Evolutionary conservation across 2,329 filamentous ascomycete genomes (phyloP), one percentile per base, ranked within the genome.

Genomic region (Coniella vitis): DNA sequence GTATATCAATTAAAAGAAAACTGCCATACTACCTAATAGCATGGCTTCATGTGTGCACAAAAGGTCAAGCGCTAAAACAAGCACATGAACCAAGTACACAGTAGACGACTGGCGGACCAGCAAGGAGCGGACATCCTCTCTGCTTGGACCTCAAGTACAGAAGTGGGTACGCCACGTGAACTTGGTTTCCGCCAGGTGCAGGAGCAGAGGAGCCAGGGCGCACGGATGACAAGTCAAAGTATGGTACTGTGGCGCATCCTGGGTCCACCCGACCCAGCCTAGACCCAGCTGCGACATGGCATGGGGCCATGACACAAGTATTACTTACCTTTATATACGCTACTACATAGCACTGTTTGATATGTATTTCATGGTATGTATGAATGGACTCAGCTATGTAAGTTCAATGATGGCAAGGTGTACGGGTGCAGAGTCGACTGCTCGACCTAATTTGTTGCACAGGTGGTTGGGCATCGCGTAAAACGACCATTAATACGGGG

Each of bases 121-220:
- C n/a, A n/a, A 51, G 45, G 51, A 48, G 40, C 38, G 20, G 37
- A n/a, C n/a, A 29, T 10, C 25, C 10, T 29, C 25, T 29, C 10
- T 29, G 25, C 38, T 47, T 35, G 38, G 29, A 40, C 48, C 48
- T 48, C 51, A 53, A 38, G 47, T 53, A 29, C 25, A 29, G 10
- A 44, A 45, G 51, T 50, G 51, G 51, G 44, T 47, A 53, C 41
- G 51, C 51, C 51, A 53, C 51, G 51, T 53, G 51, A 53, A 44
- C 38, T 39, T 36, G 14, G 31, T 36, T 17, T 36, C 17, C 41
- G 45, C 48, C 40, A 47, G 51, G 47, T 51, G 48, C 51, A 53
- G 44, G 31, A 38, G 12, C 51, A 44, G 48, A 53, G 44, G 31
- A 38, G 12, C 51, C 48, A 32, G 45, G 45, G 51, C 47, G 47